Evolutionary conservation across 495 filamentous ascomycete genomes (phyloP), one percentile per base, ranked within the genome.

Genomic region (Friedmanniomyces endolithicus): DNA sequence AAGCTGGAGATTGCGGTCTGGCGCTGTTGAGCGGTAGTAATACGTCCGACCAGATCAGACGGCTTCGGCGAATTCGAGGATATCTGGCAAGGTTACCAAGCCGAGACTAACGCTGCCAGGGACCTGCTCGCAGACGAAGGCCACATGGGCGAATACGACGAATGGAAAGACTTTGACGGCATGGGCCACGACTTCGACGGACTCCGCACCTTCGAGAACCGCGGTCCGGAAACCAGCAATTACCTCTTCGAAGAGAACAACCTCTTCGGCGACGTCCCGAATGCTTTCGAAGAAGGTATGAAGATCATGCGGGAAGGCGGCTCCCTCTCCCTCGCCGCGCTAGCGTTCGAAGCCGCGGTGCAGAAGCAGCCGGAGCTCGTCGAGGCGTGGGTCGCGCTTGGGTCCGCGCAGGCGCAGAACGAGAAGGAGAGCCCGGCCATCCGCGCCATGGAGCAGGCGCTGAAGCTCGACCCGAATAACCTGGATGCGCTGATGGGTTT

Each of bases 401-500:
- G 92, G 58, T 78, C 80, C 49, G 85, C 88, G 25, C 92, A 98
- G 70, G 94, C 94, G 4, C 92, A 96, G 69, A 98, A 98, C 69
- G 92, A 98, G 65, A 98, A 98, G 70, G 92, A 98, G 65, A 79
- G 87, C 3, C 92, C 92, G 6, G 94, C 94, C n/a, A 96, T 98
- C 60, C 84, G 92, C n/a, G 92, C 94, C 4, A 73, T 96, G 51
- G 92, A 96, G 71, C 87, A 90, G 63, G 88, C 90, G 14, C 72
- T 95, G 48, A 90, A 87, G 68, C 72, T 90, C 9, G 88, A 96
- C 62, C 81, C 87, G 1, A 80, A 81, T 61, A 95, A 95, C 63
- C 77, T 95, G 7, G 76, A 85, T 39, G 90, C 92, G 1, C 74
- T 97, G 29, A 96, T 99, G 89, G 88, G 86, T 3, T 76, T 99